These are phyloP conservation scores for Zychaea mexicana DNA, from an alignment of 371 early-diverging fungal species.

Conservation along the genomic window DNA sequence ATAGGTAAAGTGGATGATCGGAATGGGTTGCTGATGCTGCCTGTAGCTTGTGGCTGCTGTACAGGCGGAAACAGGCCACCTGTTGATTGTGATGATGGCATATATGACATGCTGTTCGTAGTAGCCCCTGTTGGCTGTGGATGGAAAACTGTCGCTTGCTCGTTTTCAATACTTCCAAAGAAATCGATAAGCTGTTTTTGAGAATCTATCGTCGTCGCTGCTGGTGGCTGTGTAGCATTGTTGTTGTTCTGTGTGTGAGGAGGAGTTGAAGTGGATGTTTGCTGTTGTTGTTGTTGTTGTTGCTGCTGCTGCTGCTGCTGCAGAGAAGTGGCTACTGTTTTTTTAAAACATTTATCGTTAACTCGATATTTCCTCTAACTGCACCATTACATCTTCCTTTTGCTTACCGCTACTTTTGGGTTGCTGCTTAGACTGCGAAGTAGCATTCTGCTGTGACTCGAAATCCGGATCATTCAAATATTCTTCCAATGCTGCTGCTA, in stretches of 20 bases:
- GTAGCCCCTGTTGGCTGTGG: slow-evolving; percentile 27
- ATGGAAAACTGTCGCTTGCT: slow-evolving; percentile 47
- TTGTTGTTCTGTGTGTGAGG: too few relatives aligned
- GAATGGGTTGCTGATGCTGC: slow-evolving; percentile 23
- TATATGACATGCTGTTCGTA: background rate
- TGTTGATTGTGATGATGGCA: slow-evolving; percentile 14
- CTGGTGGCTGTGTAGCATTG: slow-evolving; percentile 23
- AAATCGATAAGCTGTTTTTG: slow-evolving; percentile 63
- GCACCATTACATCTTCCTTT: background rate
- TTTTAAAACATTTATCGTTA: too few relatives aligned
- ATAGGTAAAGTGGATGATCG: background rate
- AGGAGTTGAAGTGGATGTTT: slow-evolving; percentile 1
- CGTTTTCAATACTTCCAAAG: slow-evolving; percentile 74
- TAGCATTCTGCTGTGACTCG: slow-evolving; percentile 54
- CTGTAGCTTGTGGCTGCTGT: slow-evolving; percentile 10
- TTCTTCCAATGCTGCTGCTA: slow-evolving; percentile 86
- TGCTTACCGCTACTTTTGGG: background rate
- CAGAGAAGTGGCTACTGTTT: too few relatives aligned
- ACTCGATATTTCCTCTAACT: background rate
- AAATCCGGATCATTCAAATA: slow-evolving; percentile 78
- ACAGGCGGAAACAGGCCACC: background rate
- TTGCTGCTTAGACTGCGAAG: background rate
- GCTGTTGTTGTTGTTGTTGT: slow-evolving; percentile 16
- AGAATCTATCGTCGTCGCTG: slow-evolving; percentile 24
- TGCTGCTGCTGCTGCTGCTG: too few relatives aligned